Percentiles rank a stretch among this genome's conserved stretches.
Evolutionary conservation across 768 basidiomycete species (phyloP).

Genomic region (Mycena chlorophos): DNA sequence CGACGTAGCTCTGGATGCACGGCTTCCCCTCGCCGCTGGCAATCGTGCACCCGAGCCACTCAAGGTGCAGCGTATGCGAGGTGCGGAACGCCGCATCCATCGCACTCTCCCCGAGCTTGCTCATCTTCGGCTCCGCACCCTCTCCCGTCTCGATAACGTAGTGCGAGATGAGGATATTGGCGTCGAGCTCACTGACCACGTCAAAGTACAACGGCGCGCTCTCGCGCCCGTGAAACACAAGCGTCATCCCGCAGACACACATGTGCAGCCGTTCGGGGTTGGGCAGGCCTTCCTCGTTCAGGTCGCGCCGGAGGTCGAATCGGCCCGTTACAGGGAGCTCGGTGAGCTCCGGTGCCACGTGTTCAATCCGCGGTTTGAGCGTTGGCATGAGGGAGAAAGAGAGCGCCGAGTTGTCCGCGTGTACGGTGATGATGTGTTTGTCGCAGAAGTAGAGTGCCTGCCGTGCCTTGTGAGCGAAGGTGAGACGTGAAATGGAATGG

Average conservation of each 20-base stretch:
- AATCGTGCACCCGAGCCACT: constrained; percentile 8
- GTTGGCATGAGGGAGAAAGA: not conserved
- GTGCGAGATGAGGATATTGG: constrained; percentile 3
- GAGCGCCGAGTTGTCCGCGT: constrained; percentile 1
- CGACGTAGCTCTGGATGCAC: constrained; percentile 11
- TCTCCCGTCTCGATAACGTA: not conserved
- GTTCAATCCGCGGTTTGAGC: constrained; percentile 2
- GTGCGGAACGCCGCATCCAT: not conserved
- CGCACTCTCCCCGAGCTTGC: constrained; percentile 7
- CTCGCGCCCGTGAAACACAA: constrained; percentile 17
- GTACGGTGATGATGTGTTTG: constrained; percentile 2
- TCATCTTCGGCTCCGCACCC: not conserved
- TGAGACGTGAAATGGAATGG: not conserved
- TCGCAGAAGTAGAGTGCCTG: constrained; percentile 18
- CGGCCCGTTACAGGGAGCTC: not conserved
- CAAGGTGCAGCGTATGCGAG: constrained; percentile 12
- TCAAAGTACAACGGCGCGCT: constrained; percentile 14
- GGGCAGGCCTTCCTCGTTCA: not conserved
- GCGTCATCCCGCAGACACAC: constrained; percentile 14
- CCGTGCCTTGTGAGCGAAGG: not conserved
- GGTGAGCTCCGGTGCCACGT: not conserved
- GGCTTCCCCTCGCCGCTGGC: not conserved
- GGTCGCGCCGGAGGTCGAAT: not conserved
- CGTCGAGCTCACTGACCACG: constrained; percentile 1
- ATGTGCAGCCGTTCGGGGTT: not conserved